A percentile compares a stretch with the other conserved stretches of the same genome.
These are phyloP conservation scores for Warburgia ugandensis DNA, from an alignment of 164 flowering plant species.

Conservation along the genomic window DNA sequence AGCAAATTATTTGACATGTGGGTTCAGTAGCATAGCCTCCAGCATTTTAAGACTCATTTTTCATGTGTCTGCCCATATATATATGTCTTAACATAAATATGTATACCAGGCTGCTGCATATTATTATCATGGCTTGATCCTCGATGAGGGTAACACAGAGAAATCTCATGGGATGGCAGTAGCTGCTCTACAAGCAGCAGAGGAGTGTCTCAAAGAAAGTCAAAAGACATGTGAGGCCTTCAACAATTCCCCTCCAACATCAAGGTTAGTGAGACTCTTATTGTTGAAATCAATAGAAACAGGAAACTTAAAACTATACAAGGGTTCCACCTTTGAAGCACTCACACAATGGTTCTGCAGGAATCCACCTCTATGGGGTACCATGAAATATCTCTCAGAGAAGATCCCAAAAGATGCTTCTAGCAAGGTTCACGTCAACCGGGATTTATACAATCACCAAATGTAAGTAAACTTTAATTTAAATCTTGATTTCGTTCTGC, in stretches of 20 bases:
- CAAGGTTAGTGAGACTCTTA: slow-evolving; percentile 39
- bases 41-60: no score
- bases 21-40: no score
- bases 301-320: no score
- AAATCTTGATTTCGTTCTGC: no score
- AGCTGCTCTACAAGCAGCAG: slow-evolving; percentile 92
- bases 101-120: slow-evolving; percentile 91
- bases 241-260: slow-evolving; percentile 54
- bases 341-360: slow-evolving; percentile 42
- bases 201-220: slow-evolving; percentile 83
- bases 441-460: slow-evolving; percentile 73
- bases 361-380: slow-evolving; percentile 92
- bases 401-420: slow-evolving; percentile 91
- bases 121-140: slow-evolving; percentile 92
- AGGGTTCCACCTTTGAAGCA: no score
- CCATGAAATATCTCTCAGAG: slow-evolving; percentile 87
- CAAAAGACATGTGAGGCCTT: slow-evolving; percentile 66
- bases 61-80: no score
- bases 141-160: slow-evolving; percentile 93
- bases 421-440: slow-evolving; percentile 88
- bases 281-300: no score
- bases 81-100: no score
- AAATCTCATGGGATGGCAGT: slow-evolving; percentile 92
- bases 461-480: no score
- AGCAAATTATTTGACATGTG: no score